Percentiles rank a stretch among this genome's conserved stretches.
Conservation (phyloP, 805 yeast species). For the Candida parachauliodes region DNA sequence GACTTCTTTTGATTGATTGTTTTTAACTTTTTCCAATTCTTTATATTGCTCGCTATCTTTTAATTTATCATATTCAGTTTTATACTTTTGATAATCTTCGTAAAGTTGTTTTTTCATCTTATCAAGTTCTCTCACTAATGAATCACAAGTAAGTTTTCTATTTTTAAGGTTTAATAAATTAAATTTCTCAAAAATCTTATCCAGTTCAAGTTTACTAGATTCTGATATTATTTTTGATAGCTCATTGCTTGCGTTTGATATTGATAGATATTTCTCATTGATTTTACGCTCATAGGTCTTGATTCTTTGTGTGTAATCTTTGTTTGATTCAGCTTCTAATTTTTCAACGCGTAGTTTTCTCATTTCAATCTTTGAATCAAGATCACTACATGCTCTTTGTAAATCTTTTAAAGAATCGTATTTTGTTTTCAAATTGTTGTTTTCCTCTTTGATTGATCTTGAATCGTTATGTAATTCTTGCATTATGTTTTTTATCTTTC, state of each 20-base stretch:
- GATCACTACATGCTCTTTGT: slow-evolving; percentile 16
- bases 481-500: slow-evolving; percentile 4
- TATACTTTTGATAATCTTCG: slow-evolving; percentile 30
- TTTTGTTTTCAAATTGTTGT: slow-evolving; percentile 8
- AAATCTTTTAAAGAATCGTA: slow-evolving; percentile 13
- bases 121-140: slow-evolving; percentile 24
- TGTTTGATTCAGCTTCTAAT: slow-evolving; percentile 34
- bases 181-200: slow-evolving; percentile 2
- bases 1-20: slow-evolving; percentile 35
- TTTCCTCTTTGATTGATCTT: slow-evolving; percentile 10
- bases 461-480: slow-evolving; percentile 6
- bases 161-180: slow-evolving; percentile 14
- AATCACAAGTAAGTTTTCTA: slow-evolving; percentile 18
- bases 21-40: slow-evolving; percentile 31
- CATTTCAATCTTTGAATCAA: slow-evolving; percentile 21
- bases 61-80: slow-evolving; percentile 33
- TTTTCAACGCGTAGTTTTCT: slow-evolving; percentile 25
- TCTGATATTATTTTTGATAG: slow-evolving; percentile 6
- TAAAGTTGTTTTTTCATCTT: slow-evolving; percentile 16
- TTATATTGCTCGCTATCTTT: slow-evolving; percentile 40
- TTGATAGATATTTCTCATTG: slow-evolving; percentile 15
- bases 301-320: slow-evolving; percentile 42
- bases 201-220: slow-evolving; percentile 8
- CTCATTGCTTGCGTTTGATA: slow-evolving; percentile 5
- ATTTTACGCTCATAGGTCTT: slow-evolving; percentile 26